Evolutionary conservation across 2,329 filamentous ascomycete species (phyloP).

Genomic region (Ilyonectria robusta): DNA sequence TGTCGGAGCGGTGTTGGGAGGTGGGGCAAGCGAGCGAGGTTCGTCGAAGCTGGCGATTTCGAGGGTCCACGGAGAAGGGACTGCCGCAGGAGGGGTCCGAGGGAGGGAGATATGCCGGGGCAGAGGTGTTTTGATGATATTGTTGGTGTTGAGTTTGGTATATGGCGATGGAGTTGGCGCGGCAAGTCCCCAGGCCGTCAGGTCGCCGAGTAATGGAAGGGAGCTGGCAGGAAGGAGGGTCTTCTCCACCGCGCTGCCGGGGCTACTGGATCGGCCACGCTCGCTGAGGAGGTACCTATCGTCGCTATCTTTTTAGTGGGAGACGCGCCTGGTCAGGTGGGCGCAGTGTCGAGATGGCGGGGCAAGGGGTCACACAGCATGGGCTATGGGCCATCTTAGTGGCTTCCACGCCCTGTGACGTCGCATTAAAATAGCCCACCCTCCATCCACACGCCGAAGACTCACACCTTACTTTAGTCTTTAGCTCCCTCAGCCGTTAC

Average conservation of each 20-base stretch:
- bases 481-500: neutral
- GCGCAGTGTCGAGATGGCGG: slow-evolving; percentile 10
- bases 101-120: neutral
- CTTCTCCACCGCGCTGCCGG: neutral
- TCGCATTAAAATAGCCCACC: neutral
- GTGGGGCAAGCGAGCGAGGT: slow-evolving; percentile 22
- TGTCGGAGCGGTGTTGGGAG: slow-evolving; percentile 19
- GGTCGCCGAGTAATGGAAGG: slow-evolving; percentile 4
- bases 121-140: slow-evolving; percentile 3
- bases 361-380: neutral
- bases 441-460: slow-evolving; percentile 22
- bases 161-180: neutral
- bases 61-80: neutral
- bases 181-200: neutral
- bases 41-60: slow-evolving; percentile 1
- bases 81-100: neutral
- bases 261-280: neutral
- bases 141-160: slow-evolving; percentile 7
- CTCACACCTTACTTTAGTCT: slow-evolving; percentile 12
- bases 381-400: neutral
- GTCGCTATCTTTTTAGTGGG: neutral
- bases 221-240: slow-evolving; percentile 5
- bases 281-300: neutral
- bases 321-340: neutral
- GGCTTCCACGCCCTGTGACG: slow-evolving; percentile 15